A percentile compares a stretch with the other conserved stretches of the same genome.
These are phyloP conservation scores for Populus trichocarpa DNA, from an alignment of 441 rosid species.

Conservation along the genomic window DNA sequence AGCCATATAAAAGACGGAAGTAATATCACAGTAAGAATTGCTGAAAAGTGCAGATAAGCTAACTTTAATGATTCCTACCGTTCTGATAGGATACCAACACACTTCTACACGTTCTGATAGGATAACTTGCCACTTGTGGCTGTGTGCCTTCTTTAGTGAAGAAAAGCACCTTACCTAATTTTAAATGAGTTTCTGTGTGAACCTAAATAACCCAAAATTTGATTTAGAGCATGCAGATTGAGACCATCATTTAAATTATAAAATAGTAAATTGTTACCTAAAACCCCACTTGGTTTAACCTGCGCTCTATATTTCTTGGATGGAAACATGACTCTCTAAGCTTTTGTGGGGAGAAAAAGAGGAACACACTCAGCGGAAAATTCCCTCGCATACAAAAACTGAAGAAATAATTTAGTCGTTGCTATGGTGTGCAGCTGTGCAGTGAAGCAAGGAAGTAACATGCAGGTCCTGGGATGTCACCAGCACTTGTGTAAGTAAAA, in stretches of 20 bases:
- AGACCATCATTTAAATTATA: background rate
- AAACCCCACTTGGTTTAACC: background rate
- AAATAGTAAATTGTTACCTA: background rate
- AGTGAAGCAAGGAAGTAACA: background rate
- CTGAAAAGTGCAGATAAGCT: too few relatives aligned
- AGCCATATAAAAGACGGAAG: background rate
- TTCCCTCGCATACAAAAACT: background rate
- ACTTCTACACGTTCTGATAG: too few relatives aligned
- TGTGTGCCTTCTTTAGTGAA: background rate
- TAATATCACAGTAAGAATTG: background rate
- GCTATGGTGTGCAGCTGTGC: background rate
- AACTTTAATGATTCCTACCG: background rate
- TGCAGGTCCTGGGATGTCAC: background rate
- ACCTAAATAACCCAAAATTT: background rate
- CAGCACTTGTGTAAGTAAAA: constrained; percentile 1
- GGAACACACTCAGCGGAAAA: constrained; percentile 2
- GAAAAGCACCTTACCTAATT: background rate
- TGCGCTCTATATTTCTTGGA: too few relatives aligned
- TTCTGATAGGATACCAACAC: background rate
- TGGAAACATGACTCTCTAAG: too few relatives aligned
- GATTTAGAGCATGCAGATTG: background rate
- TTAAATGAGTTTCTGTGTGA: background rate
- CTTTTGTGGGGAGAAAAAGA: too few relatives aligned
- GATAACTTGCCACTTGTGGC: background rate
- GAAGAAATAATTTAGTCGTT: background rate